These are phyloP conservation scores for Eucalyptus cloeziana DNA, from an alignment of 345 rosid species.

Conservation along the genomic window DNA sequence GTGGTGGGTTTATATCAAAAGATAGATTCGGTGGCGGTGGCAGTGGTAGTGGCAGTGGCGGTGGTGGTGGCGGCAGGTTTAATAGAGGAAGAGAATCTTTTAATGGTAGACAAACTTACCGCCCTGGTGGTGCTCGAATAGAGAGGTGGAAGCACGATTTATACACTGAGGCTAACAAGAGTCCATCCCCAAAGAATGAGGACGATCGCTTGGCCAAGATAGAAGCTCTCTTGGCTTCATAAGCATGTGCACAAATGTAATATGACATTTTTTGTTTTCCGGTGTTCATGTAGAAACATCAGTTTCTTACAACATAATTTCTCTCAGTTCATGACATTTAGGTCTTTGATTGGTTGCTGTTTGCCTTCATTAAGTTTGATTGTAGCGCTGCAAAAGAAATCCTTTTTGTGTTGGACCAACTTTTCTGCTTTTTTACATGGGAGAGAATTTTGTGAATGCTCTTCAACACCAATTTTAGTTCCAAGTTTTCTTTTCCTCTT, in stretches of 20 bases:
- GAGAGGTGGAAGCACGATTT: constrained; percentile 97
- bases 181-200: constrained; percentile 58
- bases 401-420: not conserved
- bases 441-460: not conserved
- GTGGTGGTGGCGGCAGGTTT: constrained; percentile 12
- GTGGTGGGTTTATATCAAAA: constrained; percentile 13
- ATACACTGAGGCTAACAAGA: constrained; percentile 66
- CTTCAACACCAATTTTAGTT: not conserved
- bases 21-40: constrained; percentile 32
- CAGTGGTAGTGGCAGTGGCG: constrained; percentile 6
- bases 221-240: constrained; percentile 73
- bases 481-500: not conserved
- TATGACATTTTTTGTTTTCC: not conserved
- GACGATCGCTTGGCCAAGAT: constrained; percentile 90
- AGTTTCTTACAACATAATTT: not conserved
- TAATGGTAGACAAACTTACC: constrained; percentile 34
- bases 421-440: not conserved
- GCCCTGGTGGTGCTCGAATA: constrained; percentile 18
- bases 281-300: not conserved
- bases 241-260: not conserved
- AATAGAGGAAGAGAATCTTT: constrained; percentile 43
- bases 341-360: not conserved
- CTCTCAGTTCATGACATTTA: not conserved
- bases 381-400: not conserved
- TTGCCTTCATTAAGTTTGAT: not conserved